Conservation (phyloP, 2,329 filamentous ascomycete species). For the Fusarium hainanense region DNA sequence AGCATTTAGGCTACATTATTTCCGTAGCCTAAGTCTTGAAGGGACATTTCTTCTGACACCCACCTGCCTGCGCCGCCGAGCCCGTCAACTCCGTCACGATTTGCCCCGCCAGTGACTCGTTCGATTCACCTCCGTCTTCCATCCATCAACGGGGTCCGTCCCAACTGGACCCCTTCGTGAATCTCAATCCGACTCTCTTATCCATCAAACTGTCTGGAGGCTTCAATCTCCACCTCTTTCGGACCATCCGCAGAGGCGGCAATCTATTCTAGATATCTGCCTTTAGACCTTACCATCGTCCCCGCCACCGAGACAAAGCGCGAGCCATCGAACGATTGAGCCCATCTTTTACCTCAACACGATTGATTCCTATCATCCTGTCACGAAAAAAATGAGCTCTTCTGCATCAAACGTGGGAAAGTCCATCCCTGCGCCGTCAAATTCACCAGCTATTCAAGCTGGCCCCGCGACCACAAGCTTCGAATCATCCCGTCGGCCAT, state of each 20-base stretch:
- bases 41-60: too few species aligned
- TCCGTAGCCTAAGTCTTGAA: too few species aligned
- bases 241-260: neutral
- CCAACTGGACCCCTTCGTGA: constrained; percentile 49
- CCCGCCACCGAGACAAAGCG: constrained; percentile 8
- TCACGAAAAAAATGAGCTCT: constrained; percentile 49
- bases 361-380: neutral
- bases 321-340: constrained; percentile 22
- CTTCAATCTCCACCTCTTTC: constrained; percentile 8
- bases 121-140: constrained; percentile 47
- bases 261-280: constrained; percentile 6
- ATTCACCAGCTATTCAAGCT: constrained; percentile 54
- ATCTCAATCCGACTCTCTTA: constrained; percentile 24
- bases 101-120: constrained; percentile 54
- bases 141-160: constrained; percentile 52
- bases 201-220: constrained; percentile 15
- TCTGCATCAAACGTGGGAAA: constrained; percentile 58
- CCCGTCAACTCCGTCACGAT: constrained; percentile 48
- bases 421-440: constrained; percentile 59
- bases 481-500: constrained; percentile 62
- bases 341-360: constrained; percentile 5
- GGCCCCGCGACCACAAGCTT: constrained; percentile 59
- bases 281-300: constrained; percentile 2
- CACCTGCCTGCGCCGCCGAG: constrained; percentile 25
- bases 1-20: too few species aligned